Percentiles rank a stretch among this genome's conserved stretches.
Evolutionary conservation across 2,329 filamentous ascomycete genomes (phyloP).

Genomic region (Sclerotinia sclerotiorum): DNA sequence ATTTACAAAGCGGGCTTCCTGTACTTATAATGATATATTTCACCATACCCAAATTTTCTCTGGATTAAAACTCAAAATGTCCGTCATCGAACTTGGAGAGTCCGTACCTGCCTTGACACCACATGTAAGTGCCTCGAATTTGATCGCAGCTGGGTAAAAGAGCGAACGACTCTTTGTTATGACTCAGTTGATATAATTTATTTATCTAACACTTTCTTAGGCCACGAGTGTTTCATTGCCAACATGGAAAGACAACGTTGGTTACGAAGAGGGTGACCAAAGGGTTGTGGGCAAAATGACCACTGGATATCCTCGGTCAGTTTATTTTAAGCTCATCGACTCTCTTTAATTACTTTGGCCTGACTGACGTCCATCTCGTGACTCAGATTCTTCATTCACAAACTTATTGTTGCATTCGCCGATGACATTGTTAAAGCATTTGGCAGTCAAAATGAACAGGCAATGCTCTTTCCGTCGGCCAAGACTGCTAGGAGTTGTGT

Average conservation of each 20-base stretch:
- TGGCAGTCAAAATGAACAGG: constrained; percentile 62
- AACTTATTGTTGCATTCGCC: constrained; percentile 73
- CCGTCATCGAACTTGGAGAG: constrained; percentile 40
- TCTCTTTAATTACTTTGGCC: constrained; percentile 10
- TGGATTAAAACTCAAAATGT: constrained; percentile 33
- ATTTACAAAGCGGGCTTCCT: background rate
- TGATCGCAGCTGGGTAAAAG: background rate
- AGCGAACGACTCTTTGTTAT: background rate
- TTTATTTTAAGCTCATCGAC: background rate
- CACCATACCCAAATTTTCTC: background rate
- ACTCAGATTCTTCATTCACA: constrained; percentile 85
- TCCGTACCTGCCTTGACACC: constrained; percentile 41
- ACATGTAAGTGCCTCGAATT: constrained; percentile 37
- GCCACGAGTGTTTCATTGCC: constrained; percentile 95
- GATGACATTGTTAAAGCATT: constrained; percentile 63
- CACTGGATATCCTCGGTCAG: constrained; percentile 83
- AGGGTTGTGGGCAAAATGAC: constrained; percentile 85
- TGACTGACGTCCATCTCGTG: constrained; percentile 31
- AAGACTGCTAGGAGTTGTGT: constrained; percentile 70
- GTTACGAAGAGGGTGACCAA: constrained; percentile 86
- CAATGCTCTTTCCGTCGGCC: constrained; percentile 79
- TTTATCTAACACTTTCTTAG: constrained; percentile 48
- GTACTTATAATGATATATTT: background rate
- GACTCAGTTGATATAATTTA: constrained; percentile 22
- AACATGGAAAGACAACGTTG: constrained; percentile 87